Conservation (phyloP, 768 basidiomycete genomes). For the Lactarius hengduanensis region DNA sequence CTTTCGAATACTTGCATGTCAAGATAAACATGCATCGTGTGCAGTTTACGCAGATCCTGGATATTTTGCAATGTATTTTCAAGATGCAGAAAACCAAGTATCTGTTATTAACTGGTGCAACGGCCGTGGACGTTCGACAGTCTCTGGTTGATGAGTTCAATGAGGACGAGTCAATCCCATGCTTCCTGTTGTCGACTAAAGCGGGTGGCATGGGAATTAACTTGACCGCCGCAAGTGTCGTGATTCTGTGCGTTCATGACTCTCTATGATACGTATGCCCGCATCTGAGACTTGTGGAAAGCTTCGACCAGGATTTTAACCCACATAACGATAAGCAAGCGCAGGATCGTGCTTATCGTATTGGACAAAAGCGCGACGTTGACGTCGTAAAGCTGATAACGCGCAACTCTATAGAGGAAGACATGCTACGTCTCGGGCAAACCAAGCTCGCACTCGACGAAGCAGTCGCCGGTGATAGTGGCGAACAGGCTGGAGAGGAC, state of each 20-base stretch:
- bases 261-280: slow-evolving; percentile 1
- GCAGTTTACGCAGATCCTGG: slow-evolving; percentile 94
- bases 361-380: slow-evolving; percentile 92
- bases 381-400: slow-evolving; percentile 94
- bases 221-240: slow-evolving; percentile 91
- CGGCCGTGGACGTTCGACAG: slow-evolving; percentile 91
- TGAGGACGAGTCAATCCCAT: slow-evolving; percentile 75
- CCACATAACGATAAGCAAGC: slow-evolving; percentile 98
- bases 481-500: slow-evolving; percentile 52
- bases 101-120: slow-evolving; percentile 86
- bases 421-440: slow-evolving; percentile 86
- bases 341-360: slow-evolving; percentile 95
- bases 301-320: slow-evolving; percentile 98
- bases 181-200: slow-evolving; percentile 90
- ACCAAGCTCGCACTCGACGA: slow-evolving; percentile 92
- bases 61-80: slow-evolving; percentile 85
- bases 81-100: slow-evolving; percentile 70
- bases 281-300: slow-evolving; percentile 33
- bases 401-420: slow-evolving; percentile 91
- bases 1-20: not conserved
- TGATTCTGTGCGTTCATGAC: slow-evolving; percentile 67
- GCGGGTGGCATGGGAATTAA: slow-evolving; percentile 98
- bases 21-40: not conserved
- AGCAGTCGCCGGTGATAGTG: slow-evolving; percentile 82
- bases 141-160: slow-evolving; percentile 95